phyloP scores from a whole-genome alignment of 2,329 filamentous ascomycete species.

The Ophiostoma angusticollis region DNA sequence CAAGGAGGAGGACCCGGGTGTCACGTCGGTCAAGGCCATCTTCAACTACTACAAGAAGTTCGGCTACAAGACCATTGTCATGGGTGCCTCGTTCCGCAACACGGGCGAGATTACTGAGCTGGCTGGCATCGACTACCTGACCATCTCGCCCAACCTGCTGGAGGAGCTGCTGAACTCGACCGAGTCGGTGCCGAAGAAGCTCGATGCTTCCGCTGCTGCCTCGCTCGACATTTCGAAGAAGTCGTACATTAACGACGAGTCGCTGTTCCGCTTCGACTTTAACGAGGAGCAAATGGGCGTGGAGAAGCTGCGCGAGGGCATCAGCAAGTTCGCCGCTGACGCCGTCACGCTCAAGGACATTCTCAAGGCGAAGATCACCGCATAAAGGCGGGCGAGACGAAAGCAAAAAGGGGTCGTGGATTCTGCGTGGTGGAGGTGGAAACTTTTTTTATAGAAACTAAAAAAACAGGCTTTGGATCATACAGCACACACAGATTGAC shows the following conservation, averaged over 20 bases:
- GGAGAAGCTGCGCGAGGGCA: constrained; percentile 98
- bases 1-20: constrained; percentile 86
- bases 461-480: too few relatives aligned
- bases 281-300: constrained; percentile 99
- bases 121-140: constrained; percentile 96
- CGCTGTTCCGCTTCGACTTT: constrained; percentile 94
- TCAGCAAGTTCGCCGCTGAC: constrained; percentile 98
- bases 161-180: constrained; percentile 85
- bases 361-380: constrained; percentile 67
- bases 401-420: neutral
- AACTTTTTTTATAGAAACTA: neutral
- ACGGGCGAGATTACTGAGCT: constrained; percentile 94
- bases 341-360: constrained; percentile 88
- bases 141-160: constrained; percentile 89
- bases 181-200: constrained; percentile 80
- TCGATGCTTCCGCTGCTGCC: constrained; percentile 55
- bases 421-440: neutral
- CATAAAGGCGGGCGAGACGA: constrained; percentile 5
- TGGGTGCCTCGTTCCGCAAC: constrained; percentile 98
- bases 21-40: constrained; percentile 83
- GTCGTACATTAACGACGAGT: constrained; percentile 80
- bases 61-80: constrained; percentile 98
- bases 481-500: too few relatives aligned
- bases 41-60: constrained; percentile 99
- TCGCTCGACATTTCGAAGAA: constrained; percentile 73